A percentile compares a stretch with the other conserved stretches of the same genome.
phyloP scores from a whole-genome alignment of 2,329 filamentous ascomycete species.

The Fusarium sp. region DNA sequence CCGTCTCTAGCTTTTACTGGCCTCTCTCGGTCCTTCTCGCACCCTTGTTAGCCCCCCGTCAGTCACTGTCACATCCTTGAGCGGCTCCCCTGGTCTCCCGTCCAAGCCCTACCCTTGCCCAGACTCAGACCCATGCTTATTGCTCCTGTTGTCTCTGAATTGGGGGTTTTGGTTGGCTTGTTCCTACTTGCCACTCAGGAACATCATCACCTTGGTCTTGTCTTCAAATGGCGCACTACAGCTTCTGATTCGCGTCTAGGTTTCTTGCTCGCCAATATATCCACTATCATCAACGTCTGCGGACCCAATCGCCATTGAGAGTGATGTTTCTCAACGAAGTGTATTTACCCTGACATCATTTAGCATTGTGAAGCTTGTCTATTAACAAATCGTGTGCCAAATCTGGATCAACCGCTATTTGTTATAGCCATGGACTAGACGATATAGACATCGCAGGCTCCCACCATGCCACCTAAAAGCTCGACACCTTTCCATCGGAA shows the following conservation, averaged over 20 bases:
- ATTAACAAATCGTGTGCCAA: background rate
- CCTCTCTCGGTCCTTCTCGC: slow-evolving; percentile 46
- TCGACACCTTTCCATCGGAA: slow-evolving; percentile 1
- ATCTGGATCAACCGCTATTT: background rate
- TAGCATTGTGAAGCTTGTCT: background rate
- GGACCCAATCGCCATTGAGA: slow-evolving; percentile 35
- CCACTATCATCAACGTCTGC: slow-evolving; percentile 28
- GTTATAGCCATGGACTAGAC: slow-evolving; percentile 18
- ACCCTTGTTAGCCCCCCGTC: slow-evolving; percentile 28
- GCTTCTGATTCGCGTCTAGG: slow-evolving; percentile 39
- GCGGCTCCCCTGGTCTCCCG: slow-evolving; percentile 36
- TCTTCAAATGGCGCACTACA: slow-evolving; percentile 14
- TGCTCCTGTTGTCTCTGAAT: slow-evolving; percentile 18
- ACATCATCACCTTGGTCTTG: slow-evolving; percentile 24
- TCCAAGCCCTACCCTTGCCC: slow-evolving; percentile 1
- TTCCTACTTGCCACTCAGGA: slow-evolving; percentile 40
- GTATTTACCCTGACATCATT: slow-evolving; percentile 24
- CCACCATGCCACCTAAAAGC: background rate
- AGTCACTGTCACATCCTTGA: slow-evolving; percentile 24
- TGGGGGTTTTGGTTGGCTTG: slow-evolving; percentile 24
- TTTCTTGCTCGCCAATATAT: slow-evolving; percentile 12
- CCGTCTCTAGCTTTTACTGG: slow-evolving; percentile 45
- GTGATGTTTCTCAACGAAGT: slow-evolving; percentile 7
- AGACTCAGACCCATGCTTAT: slow-evolving; percentile 19
- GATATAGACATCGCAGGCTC: slow-evolving; percentile 16